Evolutionary conservation across 1,284 basidiomycete genomes (phyloP), one percentile per base, ranked within the genome.

Genomic region (Schizopora paradoxa): DNA sequence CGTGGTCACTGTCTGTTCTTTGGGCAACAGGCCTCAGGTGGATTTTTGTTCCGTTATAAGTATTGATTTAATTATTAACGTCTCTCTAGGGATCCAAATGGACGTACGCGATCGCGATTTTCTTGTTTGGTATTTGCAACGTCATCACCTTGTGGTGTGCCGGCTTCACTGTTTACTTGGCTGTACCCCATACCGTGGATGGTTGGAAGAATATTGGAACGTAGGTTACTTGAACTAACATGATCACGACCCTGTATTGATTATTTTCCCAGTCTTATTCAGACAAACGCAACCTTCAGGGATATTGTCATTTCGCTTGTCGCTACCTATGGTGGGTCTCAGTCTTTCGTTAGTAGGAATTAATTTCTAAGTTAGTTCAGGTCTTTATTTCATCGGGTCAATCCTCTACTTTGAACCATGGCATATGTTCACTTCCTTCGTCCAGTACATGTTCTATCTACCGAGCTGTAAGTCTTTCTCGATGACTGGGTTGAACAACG

Each of bases 361-460:
- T 11, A 11, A 18, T 16, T 29, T 6, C 2, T 34, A 6, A 26
- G 13, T 16, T 31, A 21, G 11, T 23, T 21, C 33, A 51, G 49
- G 49, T 28, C 77, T 94, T 41, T 94, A 94, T 72, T 76, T 95
- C 61, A 63, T 94, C 61, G 77, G 82, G 45, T 92, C 88, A 3
- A 72, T 93, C 62, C 79, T 94, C 66, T 86, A 92, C 66, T 68
- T 89, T 36, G 91, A 94, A 59, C 91, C 91, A 0, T 94, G 89
- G 88, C 91, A 94, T 72, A 91, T 94, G 87, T 76, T 94, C 68
- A 92, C 90, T 16, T 90, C 83, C 45, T 93, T 95, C 74, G 53
- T 81, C 39, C 87, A 87, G 62, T 89, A 87, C 63, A 72, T 88
- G 77, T 88, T 88, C 76, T 72, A 86, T 52, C 67, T 89, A 32